Base-by-base conservation (phyloP, 2,329 filamentous ascomycete species). In the Nemania diffusa region DNA sequence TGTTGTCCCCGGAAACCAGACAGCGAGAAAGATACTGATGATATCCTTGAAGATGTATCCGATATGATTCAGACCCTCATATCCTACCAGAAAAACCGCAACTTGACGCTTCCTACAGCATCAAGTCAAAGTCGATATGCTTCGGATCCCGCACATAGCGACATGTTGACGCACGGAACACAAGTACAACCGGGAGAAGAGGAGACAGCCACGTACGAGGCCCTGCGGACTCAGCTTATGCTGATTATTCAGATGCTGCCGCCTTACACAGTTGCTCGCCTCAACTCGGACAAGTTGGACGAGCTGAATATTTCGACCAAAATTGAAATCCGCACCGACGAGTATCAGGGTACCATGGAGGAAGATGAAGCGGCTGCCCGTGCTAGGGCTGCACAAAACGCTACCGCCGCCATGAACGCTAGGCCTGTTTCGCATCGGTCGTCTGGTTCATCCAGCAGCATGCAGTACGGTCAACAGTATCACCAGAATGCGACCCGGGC, bases 211-310 rank as follows among this genome's bases (percentile, higher is more conserved):
- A 87, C 86, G 0, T 97, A 97, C 76, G 85, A 93, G 70, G 85
- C 90, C 27, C 84, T 97, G 59, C 93, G 91, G 76, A 87, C 90
- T 3, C 92, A 94, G 75, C 82, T 97, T 22, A 83, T 88, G 0
- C 82, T 94, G 32, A 88, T 97, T 69, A 87, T 97, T 67, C 86
- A 91, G 71, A 88, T 87, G 44, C 81, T 97, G 11, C 94, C 94
- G 1, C 94, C 94, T 1, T 96, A 93, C 76, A 92, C 92, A 1
- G 91, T 97, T 26, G 90, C 94, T 5, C 95, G 96, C 74, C 83
- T 97, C 68, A 91, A 97, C 73, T 93, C 93, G 9, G 91, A 97
- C 76, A 92, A 94, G 77, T 81, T 97, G n/a, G 91, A 90, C 32
- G 92, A 94, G 65, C 83, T 97, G 55, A 90, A 92, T 69, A 91